phyloP scores from a whole-genome alignment of 106 monocot genomes.

The Allium sativum region DNA sequence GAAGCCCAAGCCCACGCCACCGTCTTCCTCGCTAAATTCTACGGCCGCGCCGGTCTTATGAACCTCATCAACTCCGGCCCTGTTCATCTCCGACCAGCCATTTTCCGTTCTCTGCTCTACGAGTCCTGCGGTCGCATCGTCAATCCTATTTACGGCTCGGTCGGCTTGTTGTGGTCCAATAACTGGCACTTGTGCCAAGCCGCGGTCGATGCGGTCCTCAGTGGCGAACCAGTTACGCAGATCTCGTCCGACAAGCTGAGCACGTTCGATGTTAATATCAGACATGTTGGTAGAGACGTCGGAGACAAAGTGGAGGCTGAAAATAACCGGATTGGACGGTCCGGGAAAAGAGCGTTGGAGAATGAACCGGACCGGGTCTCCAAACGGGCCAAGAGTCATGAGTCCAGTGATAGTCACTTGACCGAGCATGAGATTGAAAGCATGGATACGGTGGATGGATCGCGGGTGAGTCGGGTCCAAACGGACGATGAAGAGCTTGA shows the following conservation, averaged over 20 bases:
- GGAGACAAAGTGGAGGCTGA: not conserved
- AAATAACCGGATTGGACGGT: constrained; percentile 24
- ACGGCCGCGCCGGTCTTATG: constrained; percentile 43
- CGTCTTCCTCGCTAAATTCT: constrained; percentile 50
- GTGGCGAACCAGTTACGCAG: constrained; percentile 27
- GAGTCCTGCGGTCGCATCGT: constrained; percentile 56
- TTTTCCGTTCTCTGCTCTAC: constrained; percentile 46
- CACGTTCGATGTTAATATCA: constrained; percentile 38
- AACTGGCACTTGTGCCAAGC: constrained; percentile 46
- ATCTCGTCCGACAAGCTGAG: constrained; percentile 21
- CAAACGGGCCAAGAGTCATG: constrained; percentile 18
- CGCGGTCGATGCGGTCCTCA: constrained; percentile 54
- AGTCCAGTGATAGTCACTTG: constrained; percentile 15
- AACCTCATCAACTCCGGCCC: constrained; percentile 34
- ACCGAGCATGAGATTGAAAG: constrained; percentile 18
- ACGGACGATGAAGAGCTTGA: constrained; percentile 21
- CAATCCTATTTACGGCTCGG: constrained; percentile 57
- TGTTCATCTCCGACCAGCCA: constrained; percentile 35
- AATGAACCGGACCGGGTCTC: not conserved
- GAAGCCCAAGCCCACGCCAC: constrained; percentile 44
- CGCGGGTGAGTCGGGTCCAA: constrained; percentile 41
- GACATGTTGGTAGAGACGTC: constrained; percentile 34
- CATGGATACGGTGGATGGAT: constrained; percentile 20
- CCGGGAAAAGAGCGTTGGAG: not conserved
- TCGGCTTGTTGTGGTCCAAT: constrained; percentile 50